Evolutionary conservation across 1,284 basidiomycete species (phyloP).

Genomic region (Hemileia vastatrix): DNA sequence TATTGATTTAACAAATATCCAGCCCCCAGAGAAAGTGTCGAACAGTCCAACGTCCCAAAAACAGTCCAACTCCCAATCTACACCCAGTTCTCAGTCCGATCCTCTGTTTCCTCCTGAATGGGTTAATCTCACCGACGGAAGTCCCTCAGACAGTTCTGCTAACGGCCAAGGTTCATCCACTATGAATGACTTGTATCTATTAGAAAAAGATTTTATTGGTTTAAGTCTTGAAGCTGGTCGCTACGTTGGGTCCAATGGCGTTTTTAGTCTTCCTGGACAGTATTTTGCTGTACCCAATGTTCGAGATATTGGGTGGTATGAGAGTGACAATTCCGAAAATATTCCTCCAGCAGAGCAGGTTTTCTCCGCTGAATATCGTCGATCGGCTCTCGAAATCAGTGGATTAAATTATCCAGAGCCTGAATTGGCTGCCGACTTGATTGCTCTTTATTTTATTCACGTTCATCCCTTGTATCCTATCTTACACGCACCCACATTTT

Average conservation of each 20-base stretch:
- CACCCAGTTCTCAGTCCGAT: neutral
- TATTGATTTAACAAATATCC: conserved; percentile 8
- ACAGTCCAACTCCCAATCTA: neutral
- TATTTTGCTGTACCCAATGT: no score
- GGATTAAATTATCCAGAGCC: conserved; percentile 21
- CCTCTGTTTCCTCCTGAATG: neutral
- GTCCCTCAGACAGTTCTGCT: neutral
- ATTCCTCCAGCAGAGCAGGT: neutral
- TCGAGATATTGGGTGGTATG: neutral
- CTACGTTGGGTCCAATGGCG: conserved; percentile 3
- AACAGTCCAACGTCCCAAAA: conserved; percentile 7
- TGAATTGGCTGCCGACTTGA: conserved; percentile 55
- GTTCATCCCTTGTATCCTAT: conserved; percentile 59
- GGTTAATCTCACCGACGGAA: neutral
- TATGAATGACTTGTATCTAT: neutral
- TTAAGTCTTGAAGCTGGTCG: neutral
- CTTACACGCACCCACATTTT: conserved; percentile 67
- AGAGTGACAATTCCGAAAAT: neutral
- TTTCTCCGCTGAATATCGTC: neutral
- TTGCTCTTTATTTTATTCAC: conserved; percentile 60
- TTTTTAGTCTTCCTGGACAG: neutral
- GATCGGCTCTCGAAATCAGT: no score
- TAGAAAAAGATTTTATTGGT: neutral
- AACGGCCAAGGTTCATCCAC: neutral
- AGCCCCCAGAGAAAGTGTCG: no score